Evolutionary conservation across 1,284 basidiomycete species (phyloP).

Genomic region (Sphagnurus paluster): DNA sequence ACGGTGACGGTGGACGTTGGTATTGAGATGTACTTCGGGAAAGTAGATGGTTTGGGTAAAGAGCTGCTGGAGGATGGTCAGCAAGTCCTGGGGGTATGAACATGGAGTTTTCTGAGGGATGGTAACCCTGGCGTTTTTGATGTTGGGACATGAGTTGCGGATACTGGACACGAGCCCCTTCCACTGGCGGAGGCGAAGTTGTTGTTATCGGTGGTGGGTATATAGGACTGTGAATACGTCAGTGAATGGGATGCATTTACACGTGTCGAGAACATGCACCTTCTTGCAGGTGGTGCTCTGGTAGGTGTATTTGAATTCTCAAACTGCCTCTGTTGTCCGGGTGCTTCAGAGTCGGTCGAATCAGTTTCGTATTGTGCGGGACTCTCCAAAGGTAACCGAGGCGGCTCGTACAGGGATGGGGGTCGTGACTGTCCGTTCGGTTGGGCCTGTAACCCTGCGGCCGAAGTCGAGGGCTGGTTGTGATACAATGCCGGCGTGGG

Average conservation of each 20-base stretch:
- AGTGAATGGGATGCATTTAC: constrained; percentile 1
- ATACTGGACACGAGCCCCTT: constrained; percentile 46
- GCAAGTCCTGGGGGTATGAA: constrained; percentile 27
- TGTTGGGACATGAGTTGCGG: constrained; percentile 69
- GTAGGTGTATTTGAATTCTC: constrained; percentile 19
- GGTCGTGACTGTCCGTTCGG: constrained; percentile 21
- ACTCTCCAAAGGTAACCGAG: constrained; percentile 38
- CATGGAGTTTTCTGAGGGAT: constrained; percentile 43
- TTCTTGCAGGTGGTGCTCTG: constrained; percentile 23
- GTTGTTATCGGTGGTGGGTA: constrained; percentile 56
- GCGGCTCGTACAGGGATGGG: constrained; percentile 19
- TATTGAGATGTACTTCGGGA: constrained; percentile 21
- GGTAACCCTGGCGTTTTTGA: constrained; percentile 68
- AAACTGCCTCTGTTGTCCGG: constrained; percentile 19
- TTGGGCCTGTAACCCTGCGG: constrained; percentile 15
- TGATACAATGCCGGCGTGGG: constrained; percentile 13
- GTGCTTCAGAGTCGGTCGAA: constrained; percentile 46
- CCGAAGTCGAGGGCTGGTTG: constrained; percentile 1
- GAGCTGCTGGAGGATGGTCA: not conserved
- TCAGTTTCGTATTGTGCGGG: constrained; percentile 43
- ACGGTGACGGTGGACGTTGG: not conserved
- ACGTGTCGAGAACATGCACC: constrained; percentile 25
- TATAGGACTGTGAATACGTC: constrained; percentile 10
- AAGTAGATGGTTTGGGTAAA: not conserved
- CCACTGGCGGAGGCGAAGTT: constrained; percentile 55